A percentile compares a stretch with the other conserved stretches of the same genome.
These are phyloP conservation scores for Boletus vermiculosoides DNA, from an alignment of 768 basidiomycete genomes.

Conservation along the genomic window DNA sequence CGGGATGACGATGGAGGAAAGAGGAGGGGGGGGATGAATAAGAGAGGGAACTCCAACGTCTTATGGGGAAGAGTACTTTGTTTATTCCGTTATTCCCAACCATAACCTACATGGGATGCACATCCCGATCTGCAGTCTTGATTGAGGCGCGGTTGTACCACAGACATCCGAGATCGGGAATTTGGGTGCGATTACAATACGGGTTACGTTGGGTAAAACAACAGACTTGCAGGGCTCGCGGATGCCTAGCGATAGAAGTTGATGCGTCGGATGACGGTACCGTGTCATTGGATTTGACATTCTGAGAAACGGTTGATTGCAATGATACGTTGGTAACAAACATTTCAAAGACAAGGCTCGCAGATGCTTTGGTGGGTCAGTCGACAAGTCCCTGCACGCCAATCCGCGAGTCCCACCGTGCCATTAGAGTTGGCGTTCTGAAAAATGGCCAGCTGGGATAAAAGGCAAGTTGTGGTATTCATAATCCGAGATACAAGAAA, in stretches of 20 bases:
- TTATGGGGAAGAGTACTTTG: not conserved
- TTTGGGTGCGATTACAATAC: not conserved
- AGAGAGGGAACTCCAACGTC: not conserved
- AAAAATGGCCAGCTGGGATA: no score
- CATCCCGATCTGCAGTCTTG: not conserved
- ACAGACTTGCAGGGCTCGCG: not conserved
- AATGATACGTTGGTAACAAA: not conserved
- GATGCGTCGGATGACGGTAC: no score
- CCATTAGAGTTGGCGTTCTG: not conserved
- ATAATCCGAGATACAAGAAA: not conserved
- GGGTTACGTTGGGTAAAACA: not conserved
- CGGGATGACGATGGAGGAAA: not conserved
- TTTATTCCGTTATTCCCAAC: not conserved
- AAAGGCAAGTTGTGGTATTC: not conserved
- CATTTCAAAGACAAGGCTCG: not conserved
- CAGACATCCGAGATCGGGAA: not conserved
- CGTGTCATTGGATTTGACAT: no score
- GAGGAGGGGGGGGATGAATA: not conserved
- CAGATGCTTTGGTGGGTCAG: not conserved
- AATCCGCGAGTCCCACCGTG: not conserved
- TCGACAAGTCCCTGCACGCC: not conserved
- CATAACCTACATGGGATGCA: not conserved
- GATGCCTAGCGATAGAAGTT: not conserved
- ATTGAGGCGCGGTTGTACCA: not conserved
- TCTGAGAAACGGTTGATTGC: no score